phyloP scores from a whole-genome alignment of 2,329 filamentous ascomycete genomes.

The Neofusicoccum sp. region DNA sequence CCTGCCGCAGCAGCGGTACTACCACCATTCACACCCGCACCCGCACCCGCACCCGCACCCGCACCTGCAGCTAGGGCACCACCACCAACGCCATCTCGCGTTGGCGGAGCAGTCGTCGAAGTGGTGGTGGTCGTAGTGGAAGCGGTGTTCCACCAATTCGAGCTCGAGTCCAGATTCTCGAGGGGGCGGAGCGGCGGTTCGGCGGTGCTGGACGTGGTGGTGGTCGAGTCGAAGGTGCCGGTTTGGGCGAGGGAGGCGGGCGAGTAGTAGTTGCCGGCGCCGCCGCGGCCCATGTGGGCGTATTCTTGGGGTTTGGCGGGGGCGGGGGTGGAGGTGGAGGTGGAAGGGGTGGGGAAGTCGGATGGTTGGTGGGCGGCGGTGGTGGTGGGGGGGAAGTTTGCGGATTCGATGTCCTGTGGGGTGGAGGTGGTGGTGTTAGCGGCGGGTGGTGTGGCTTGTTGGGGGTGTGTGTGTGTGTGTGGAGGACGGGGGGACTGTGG shows the following conservation, averaged over 20 bases:
- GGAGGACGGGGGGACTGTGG: not conserved
- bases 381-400: constrained; percentile 32
- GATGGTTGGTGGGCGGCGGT: constrained; percentile 23
- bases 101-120: not conserved
- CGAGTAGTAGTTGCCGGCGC: constrained; percentile 51
- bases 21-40: constrained; percentile 1
- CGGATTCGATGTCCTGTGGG: constrained; percentile 25
- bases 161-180: constrained; percentile 22
- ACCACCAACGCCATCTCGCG: constrained; percentile 11
- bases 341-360: constrained; percentile 29
- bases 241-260: constrained; percentile 42
- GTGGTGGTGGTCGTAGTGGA: not conserved
- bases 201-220: constrained; percentile 1
- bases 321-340: constrained; percentile 25
- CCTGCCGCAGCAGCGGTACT: not conserved
- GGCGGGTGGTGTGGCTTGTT: not conserved
- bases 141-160: constrained; percentile 14
- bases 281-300: constrained; percentile 49
- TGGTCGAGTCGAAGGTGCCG: constrained; percentile 38
- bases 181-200: constrained; percentile 11
- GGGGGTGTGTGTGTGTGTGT: not conserved
- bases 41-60: not conserved
- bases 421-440: not conserved
- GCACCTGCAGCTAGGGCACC: constrained; percentile 8
- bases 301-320: constrained; percentile 38